Base-by-base conservation (phyloP, 768 basidiomycete genomes). In the Naganishia randhawae region DNA sequence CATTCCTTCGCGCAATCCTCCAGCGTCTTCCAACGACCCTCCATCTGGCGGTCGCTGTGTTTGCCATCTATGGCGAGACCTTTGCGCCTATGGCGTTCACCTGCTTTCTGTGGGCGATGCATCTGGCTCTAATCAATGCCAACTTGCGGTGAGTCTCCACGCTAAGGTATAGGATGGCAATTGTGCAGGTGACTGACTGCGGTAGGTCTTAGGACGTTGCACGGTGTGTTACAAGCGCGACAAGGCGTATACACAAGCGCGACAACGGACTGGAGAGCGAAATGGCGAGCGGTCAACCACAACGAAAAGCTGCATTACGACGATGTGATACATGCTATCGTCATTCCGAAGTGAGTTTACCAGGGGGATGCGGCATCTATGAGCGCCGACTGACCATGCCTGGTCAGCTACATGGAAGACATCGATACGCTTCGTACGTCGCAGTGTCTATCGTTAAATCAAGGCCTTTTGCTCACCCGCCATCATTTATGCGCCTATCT, bases 321-420 rank as follows among this genome's bases (percentile, higher is more conserved):
- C 37, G 68, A 68, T 50, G 71, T 74, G 10, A 52, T 69, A 50
- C 73, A 74, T 57, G 55, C 72, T n/a, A 74, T 74, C 51, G 71
- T 74, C 64, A 67, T 67, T 57, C 71, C 73, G 17, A 74, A 72
- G 67, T 68, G 61, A 68, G 67, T 68, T 31, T 31, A 1, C 6
- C 52, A n/a, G 45, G 45, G 14, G 3, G 27, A 4, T 14, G 52
- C 27, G 52, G 33, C 10, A 14, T 22, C 13, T 48, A n/a, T 22
- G 45, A 48, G 45, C n/a, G 19, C n/a, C 16, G 11, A 11, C 45
- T 48, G 7, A 48, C n/a, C n/a, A 1, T 48, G 3, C 11, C 16
- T 13, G 13, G 11, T 33, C 57, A 68, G 67, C 61, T 72, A 74
- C 66, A 52, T 65, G 50, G 73, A 74, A 37, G 68, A 72, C 50